Base-by-base conservation (phyloP, 768 basidiomycete species). In the Termitomyces titanicus region DNA sequence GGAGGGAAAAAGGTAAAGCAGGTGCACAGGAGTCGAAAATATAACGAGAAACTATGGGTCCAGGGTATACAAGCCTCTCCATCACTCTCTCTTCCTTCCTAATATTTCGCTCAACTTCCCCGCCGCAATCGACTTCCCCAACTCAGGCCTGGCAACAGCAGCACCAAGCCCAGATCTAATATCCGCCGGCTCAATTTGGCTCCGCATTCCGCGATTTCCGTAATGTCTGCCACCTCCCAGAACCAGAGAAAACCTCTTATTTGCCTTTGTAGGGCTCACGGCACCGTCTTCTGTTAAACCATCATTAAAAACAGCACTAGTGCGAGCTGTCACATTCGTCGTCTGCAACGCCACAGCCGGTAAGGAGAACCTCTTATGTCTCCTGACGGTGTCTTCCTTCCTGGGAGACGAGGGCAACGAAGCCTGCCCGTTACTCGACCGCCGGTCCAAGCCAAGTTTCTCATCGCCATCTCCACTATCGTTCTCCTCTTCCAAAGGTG, bases 341-440 rank as follows among this genome's bases (percentile, higher is more conserved):
- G 84, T 83, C 60, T 91, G 88, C 66, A 92, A 60, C 35, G 86
- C 88, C 35, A 92, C 75, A n/a, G 87, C 87, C 44, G 89, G 88
- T 47, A 88, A 57, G 47, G 90, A 91, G 63, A 90, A 90, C 37
- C 88, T 79, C 64, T 89, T 88, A 63, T 61, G 53, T 51, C 82
- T 68, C 60, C 85, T 71, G 42, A 78, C 79, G 0, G 86, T 88
- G 57, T 88, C 79, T 64, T 88, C 88, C 61, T 66, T 75, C 55
- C 75, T 62, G 47, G 69, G 67, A 0, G 68, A 68, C 8, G 70
- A 66, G 24, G 61, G 52, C 8, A 66, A 62, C 12, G 71, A 66
- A 15, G 65, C 15, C 9, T 54, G 43, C 7, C 55, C 57, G 17
- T 57, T 37, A 13, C 40, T 58, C 27, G 44, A 44, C 22, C 42